Percentiles rank a stretch among this genome's conserved stretches.
Evolutionary conservation across 257 asterid species (phyloP).

Genomic region (Solanum microdontum): DNA sequence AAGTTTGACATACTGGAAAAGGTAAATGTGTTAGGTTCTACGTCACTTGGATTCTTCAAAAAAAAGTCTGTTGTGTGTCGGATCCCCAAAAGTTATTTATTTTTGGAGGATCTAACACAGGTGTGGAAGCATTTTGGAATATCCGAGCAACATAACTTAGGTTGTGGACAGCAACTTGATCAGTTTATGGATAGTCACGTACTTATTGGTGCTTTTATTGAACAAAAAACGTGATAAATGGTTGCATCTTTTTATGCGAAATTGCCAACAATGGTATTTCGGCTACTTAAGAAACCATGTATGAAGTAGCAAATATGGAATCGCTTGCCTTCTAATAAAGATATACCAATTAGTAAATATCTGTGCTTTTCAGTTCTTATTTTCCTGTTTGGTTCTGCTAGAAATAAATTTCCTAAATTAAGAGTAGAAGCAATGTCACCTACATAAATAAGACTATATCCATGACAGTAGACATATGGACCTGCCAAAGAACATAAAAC

Average conservation of each 20-base stretch:
- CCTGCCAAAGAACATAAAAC: background rate
- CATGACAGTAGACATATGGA: background rate
- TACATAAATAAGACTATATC: background rate
- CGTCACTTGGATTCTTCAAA: background rate
- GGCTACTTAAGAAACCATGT: background rate
- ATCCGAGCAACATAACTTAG: background rate
- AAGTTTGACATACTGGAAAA: background rate
- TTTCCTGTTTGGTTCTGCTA: background rate
- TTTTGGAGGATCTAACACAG: background rate
- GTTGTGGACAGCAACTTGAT: background rate
- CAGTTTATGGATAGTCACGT: background rate
- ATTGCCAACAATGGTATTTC: background rate
- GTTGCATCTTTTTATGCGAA: background rate
- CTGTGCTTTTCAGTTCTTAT: background rate
- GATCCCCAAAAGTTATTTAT: background rate
- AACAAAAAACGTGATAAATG: background rate
- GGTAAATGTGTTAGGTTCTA: background rate
- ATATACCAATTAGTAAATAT: background rate
- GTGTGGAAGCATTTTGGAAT: background rate
- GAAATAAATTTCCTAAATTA: background rate
- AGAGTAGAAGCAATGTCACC: background rate
- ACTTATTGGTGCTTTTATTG: background rate
- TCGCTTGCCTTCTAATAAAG: background rate
- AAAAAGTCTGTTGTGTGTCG: background rate
- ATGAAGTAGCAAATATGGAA: background rate